Conservation (phyloP, 129 eudicot species). For the Escallonia herrerae region DNA sequence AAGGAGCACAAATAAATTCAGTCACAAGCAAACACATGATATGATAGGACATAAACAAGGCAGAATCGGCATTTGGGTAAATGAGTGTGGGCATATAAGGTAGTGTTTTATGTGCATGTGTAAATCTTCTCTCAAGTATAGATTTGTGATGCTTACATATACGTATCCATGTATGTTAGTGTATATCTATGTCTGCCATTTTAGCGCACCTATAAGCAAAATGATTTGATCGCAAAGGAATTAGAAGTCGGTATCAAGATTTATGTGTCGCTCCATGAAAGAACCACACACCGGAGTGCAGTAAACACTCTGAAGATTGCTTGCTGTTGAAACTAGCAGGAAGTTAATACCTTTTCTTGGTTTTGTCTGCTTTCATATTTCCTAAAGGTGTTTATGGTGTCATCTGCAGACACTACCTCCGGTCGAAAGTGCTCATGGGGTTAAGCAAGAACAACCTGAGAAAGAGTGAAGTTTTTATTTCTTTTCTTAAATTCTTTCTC, state of each 20-base stretch:
- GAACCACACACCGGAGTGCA: no score
- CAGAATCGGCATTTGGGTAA: no score
- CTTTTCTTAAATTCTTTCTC: neutral
- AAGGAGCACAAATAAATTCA: no score
- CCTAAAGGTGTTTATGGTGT: neutral
- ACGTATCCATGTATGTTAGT: no score
- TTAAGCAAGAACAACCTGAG: constrained; percentile 2
- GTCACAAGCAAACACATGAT: no score
- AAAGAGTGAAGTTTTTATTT: neutral
- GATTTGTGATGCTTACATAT: no score
- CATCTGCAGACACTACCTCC: constrained; percentile 15
- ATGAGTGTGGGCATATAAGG: no score
- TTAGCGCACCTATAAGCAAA: neutral
- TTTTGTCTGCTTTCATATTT: neutral
- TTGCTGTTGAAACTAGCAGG: neutral
- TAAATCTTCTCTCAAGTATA: no score
- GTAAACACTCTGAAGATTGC: neutral
- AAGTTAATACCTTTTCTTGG: neutral
- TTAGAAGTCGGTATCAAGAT: neutral
- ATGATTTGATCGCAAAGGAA: no score
- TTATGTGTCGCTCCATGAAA: neutral
- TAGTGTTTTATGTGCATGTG: no score
- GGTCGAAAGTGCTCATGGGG: constrained; percentile 1
- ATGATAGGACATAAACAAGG: no score
- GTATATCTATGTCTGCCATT: neutral